A percentile compares a stretch with the other conserved stretches of the same genome.
phyloP scores from a whole-genome alignment of 306 rosid species.

The Geum urbanum region DNA sequence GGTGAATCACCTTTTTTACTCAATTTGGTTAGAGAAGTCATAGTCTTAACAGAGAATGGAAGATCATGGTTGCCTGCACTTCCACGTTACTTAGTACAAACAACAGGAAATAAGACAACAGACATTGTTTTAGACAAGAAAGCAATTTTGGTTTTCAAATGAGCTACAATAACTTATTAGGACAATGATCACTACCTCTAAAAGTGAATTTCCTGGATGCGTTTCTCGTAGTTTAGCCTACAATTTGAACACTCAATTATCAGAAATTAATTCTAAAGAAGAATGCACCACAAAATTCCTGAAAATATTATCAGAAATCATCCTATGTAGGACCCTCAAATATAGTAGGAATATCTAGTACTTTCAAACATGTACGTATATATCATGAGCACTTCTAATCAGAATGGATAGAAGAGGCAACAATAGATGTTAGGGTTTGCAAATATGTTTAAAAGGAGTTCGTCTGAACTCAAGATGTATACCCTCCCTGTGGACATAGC shows the following conservation, averaged over 20 bases:
- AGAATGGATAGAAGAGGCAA: too few species aligned
- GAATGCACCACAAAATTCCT: constrained; percentile 13
- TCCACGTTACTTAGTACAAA: constrained; percentile 55
- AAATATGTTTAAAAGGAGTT: too few species aligned
- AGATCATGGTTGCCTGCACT: constrained; percentile 98
- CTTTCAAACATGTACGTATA: too few species aligned
- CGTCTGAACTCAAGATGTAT: too few species aligned
- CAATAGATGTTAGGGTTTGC: too few species aligned
- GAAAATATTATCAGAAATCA: constrained; percentile 33
- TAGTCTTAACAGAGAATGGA: constrained; percentile 63
- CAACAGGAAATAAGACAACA: constrained; percentile 13
- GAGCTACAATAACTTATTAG: constrained; percentile 9
- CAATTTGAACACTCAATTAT: constrained; percentile 34
- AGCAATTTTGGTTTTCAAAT: background rate
- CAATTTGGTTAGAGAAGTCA: constrained; percentile 51
- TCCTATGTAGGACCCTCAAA: too few species aligned
- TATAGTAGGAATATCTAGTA: too few species aligned
- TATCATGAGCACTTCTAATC: too few species aligned
- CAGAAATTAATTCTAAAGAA: constrained; percentile 20
- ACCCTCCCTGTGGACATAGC: too few species aligned
- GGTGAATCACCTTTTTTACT: constrained; percentile 65
- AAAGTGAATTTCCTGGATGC: constrained; percentile 75
- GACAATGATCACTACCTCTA: constrained; percentile 60
- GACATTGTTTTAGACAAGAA: background rate
- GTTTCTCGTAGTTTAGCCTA: constrained; percentile 72